phyloP scores from a whole-genome alignment of 352 stramenopile genomes.

The Thraustochytrium sp. region DNA sequence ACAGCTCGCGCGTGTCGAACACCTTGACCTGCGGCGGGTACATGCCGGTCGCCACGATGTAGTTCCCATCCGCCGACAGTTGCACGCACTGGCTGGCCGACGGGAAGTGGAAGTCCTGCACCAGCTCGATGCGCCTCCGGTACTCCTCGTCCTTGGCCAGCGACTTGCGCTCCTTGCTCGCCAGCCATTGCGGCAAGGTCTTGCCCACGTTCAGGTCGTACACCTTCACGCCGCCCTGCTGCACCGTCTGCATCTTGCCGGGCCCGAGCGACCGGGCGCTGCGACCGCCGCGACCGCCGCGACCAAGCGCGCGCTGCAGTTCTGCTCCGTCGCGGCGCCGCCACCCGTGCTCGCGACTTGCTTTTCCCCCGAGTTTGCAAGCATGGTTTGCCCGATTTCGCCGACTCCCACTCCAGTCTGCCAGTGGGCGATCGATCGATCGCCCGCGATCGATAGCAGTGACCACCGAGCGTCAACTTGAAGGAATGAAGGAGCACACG shows the following conservation, averaged over 20 bases:
- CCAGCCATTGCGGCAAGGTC: constrained; percentile 61
- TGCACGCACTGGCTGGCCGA: constrained; percentile 83
- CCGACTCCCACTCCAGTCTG: no score
- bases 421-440: no score
- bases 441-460: no score
- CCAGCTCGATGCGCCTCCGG: constrained; percentile 87
- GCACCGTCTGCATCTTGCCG: constrained; percentile 42
- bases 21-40: constrained; percentile 95
- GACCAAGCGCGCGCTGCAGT: no score
- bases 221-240: constrained; percentile 72
- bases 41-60: constrained; percentile 88
- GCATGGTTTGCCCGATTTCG: no score
- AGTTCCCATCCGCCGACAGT: constrained; percentile 89
- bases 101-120: constrained; percentile 98
- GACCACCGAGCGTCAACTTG: no score
- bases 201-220: constrained; percentile 83
- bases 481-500: no score
- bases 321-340: no score
- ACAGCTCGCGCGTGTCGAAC: constrained; percentile 82
- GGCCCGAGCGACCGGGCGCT: background rate
- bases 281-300: background rate
- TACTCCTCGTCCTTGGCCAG: constrained; percentile 45
- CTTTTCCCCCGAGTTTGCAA: no score
- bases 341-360: no score
- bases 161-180: constrained; percentile 31